Base-by-base conservation (phyloP, 345 rosid genomes). In the Pugionium cornutum region DNA sequence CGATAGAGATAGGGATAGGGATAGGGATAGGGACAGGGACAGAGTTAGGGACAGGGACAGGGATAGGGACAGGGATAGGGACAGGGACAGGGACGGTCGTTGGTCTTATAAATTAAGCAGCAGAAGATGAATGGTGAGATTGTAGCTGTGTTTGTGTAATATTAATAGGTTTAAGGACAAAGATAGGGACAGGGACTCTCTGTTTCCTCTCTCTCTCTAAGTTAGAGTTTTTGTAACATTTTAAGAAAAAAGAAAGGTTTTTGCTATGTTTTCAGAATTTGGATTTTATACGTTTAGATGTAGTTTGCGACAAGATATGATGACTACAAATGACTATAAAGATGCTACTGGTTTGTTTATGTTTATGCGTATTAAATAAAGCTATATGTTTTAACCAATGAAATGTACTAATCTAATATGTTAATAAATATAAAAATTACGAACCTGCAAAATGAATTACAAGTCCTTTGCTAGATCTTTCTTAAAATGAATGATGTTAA, bases 61-160 rank as follows among this genome's bases (percentile, higher is more conserved):
- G 1, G 57, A 55, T 6, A 0, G 60, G 1, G 60, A 55, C 18
- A 9, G 45, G 2, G 51, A 47, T 4, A 2, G 30, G 10, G 51
- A 47, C 1, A n/a, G n/a, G n/a, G 46, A 36, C 32, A 57, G 66
- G 65, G 59, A 70, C 0, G 75, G 78, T 33, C 43, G 73, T 18
- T 51, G 78, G 76, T 65, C 76, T 57, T 36, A 67, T 67, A 67
- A 64, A 28, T 31, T 44, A 29, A 66, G 64, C 58, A 67, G 68
- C 58, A 60, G 77, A 53, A 73, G 77, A 73, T 73, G 58, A 73
- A 47, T 51, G 34, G 37, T 57, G 28, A 49, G 70, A 43, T 64
- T 64, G 53, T 64, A 72, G 59, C 9, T 57, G 37, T 64, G 74
- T 69, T 33, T 67, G 58, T 48, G 51, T 53, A 27, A 53, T 42